Evolutionary conservation across 2,329 filamentous ascomycete genomes (phyloP).

Genomic region (Epichloe typhina): DNA sequence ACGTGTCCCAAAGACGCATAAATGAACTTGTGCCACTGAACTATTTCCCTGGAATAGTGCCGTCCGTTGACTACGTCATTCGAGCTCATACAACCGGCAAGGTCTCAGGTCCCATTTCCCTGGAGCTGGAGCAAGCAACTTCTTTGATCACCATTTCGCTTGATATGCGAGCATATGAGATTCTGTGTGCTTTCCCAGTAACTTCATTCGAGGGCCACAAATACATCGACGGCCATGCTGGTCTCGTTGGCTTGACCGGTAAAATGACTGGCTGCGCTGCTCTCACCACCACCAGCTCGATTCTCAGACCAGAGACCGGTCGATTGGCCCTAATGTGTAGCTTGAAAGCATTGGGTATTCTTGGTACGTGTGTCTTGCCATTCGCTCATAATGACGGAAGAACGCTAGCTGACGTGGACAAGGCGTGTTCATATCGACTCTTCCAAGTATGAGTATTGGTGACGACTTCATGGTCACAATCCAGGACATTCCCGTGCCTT

Average conservation of each 20-base stretch:
- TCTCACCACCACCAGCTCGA: constrained; percentile 48
- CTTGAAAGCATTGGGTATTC: constrained; percentile 66
- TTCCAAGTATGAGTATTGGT: constrained; percentile 46
- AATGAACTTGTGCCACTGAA: constrained; percentile 58
- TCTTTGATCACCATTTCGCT: constrained; percentile 51
- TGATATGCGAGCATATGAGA: constrained; percentile 58
- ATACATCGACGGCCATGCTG: constrained; percentile 33
- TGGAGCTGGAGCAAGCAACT: constrained; percentile 25
- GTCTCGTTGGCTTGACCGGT: constrained; percentile 63
- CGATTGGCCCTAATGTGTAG: constrained; percentile 52
- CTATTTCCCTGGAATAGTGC: constrained; percentile 57
- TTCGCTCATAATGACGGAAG: background rate
- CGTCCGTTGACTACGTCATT: constrained; percentile 51
- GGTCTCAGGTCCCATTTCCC: constrained; percentile 39
- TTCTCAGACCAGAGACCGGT: constrained; percentile 40
- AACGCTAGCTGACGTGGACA: background rate
- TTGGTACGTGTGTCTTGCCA: constrained; percentile 37
- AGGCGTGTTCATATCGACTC: constrained; percentile 63
- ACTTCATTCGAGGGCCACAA: constrained; percentile 36
- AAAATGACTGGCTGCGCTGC: constrained; percentile 88
- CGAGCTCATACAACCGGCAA: constrained; percentile 56
- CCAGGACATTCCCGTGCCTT: constrained; percentile 55
- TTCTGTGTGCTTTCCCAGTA: constrained; percentile 62
- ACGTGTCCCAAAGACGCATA: constrained; percentile 49
- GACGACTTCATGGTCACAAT: constrained; percentile 64